Evolutionary conservation across 495 filamentous ascomycete species (phyloP), one percentile per base, ranked within the genome.

Genomic region (Collariella sp.): DNA sequence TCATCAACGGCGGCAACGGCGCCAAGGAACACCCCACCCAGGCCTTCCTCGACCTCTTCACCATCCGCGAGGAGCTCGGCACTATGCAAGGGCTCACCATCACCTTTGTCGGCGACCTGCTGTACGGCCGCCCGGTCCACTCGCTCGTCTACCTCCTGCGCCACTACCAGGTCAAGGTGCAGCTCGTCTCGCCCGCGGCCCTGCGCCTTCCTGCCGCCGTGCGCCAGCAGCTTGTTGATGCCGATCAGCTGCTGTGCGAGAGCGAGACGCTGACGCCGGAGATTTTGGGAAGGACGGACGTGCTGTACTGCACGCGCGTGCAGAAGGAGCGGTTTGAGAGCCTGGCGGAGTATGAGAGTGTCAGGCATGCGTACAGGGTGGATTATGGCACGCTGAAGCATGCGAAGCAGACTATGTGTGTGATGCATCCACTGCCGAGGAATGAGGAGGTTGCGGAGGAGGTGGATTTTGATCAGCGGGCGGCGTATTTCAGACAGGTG

Each of bases 401-500:
- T 64, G 89, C 94, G 39, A 97, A 97, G 83, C 73, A 73, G 64
- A 86, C 84, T 62, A 96, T 93, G 83, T 75, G 94, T 38, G 86
- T 98, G 56, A 82, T 98, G 84, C 93, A 98, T 76, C 93, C 93
- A 54, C 76, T 98, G 67, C 93, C 94, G 46, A 78, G 93, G 54
- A 96, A 96, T 59, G 81, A 81, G 49, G 93, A 98, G 79, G 84
- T 98, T 58, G 79, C 82, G 11, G 89, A 95, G 74, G 93, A 98
- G 74, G 88, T 98, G 22, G 93, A 98, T 69, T 94, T 91, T 74
- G 93, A 98, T 76, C 88, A 91, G 70, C 76, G 93, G 64, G 91
- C 93, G 33, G 93, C 94, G 52, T 98, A 98, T 76, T 97, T 97
- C 72, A 83, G 93, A 87, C 93, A 98, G 85, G 93, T 96, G 74